Percentiles rank a stretch among this genome's conserved stretches.
Conservation (phyloP, 2,329 filamentous ascomycete genomes). For the Neonectria hederae region DNA sequence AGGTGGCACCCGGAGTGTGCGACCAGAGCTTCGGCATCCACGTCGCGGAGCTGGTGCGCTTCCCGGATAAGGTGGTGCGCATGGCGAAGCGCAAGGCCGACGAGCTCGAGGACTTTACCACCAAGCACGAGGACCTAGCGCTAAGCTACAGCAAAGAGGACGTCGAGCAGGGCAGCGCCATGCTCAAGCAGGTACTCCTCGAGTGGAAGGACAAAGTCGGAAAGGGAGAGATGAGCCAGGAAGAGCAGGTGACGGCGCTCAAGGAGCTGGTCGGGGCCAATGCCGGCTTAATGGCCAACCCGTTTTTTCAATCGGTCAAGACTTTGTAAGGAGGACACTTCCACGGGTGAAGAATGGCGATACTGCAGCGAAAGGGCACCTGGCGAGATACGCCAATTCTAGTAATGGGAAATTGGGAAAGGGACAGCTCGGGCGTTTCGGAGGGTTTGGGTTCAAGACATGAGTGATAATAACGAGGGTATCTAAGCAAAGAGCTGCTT, state of each 20-base stretch:
- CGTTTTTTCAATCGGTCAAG: conserved; percentile 76
- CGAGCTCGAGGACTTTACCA: conserved; percentile 94
- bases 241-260: conserved; percentile 82
- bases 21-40: conserved; percentile 99
- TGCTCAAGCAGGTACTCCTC: conserved; percentile 84
- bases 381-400: background rate
- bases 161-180: conserved; percentile 84
- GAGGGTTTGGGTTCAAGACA: conserved; percentile 2
- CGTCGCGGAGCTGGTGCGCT: conserved; percentile 94
- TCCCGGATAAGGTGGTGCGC: conserved; percentile 95
- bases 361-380: conserved; percentile 9
- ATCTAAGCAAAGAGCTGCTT: conserved; percentile 3
- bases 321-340: conserved; percentile 53
- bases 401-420: background rate
- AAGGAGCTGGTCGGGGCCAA: conserved; percentile 81
- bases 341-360: background rate
- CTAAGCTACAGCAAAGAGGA: conserved; percentile 80
- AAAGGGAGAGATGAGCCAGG: conserved; percentile 68
- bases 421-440: conserved; percentile 14
- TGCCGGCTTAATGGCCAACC: conserved; percentile 69
- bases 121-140: conserved; percentile 72
- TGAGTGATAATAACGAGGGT: conserved; percentile 3
- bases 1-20: conserved; percentile 93
- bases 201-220: conserved; percentile 85
- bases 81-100: conserved; percentile 99